Percentiles rank a stretch among this genome's conserved stretches.
Evolutionary conservation across 331 rosid species (phyloP).

Genomic region (Quercus tomentella): DNA sequence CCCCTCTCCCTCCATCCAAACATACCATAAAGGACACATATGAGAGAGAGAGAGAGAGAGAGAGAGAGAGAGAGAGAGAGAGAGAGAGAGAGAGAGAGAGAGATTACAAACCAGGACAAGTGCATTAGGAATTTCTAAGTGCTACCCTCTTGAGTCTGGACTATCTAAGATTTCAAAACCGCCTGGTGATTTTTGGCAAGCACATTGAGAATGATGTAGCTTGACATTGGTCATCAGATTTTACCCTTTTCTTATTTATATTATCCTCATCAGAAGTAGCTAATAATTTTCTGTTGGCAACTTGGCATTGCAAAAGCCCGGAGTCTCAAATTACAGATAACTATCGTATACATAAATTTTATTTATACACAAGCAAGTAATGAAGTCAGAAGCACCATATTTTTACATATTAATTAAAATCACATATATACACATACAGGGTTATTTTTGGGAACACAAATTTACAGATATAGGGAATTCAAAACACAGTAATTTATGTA

Average conservation of each 20-base stretch:
- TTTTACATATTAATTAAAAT: not conserved
- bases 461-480: not conserved
- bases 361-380: not conserved
- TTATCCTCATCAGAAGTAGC: too few species aligned
- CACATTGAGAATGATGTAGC: not conserved
- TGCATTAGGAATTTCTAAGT: not conserved
- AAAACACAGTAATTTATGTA: not conserved
- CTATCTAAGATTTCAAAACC: too few species aligned
- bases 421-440: too few species aligned
- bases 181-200: not conserved
- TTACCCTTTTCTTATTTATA: too few species aligned
- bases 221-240: not conserved
- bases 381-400: not conserved
- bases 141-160: too few species aligned
- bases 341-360: not conserved
- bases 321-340: not conserved
- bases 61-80: too few species aligned
- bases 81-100: too few species aligned
- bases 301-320: not conserved
- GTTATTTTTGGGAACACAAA: too few species aligned
- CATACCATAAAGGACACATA: not conserved
- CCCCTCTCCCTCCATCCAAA: too few species aligned
- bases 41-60: not conserved
- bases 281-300: not conserved
- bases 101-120: not conserved